A percentile compares a stretch with the other conserved stretches of the same genome.
These are phyloP conservation scores for Cladophialophora immunda DNA, from an alignment of 2,329 filamentous ascomycete genomes.

Conservation along the genomic window DNA sequence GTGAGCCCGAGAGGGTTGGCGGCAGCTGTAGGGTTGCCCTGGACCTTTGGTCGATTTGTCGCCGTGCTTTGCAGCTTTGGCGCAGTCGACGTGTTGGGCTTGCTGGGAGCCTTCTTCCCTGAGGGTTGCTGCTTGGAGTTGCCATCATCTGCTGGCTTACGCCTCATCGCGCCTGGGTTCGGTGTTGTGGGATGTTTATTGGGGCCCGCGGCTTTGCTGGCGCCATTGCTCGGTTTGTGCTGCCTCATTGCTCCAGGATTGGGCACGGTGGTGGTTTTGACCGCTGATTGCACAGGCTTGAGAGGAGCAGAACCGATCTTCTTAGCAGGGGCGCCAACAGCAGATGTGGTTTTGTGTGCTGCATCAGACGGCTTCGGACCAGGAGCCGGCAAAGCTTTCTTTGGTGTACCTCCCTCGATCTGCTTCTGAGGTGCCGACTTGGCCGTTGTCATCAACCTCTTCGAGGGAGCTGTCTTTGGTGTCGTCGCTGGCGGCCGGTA, in stretches of 20 bases:
- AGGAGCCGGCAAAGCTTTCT: constrained; percentile 35
- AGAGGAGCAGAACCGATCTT: constrained; percentile 14
- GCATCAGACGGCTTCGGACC: background rate
- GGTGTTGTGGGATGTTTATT: constrained; percentile 17
- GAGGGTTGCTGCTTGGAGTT: constrained; percentile 29
- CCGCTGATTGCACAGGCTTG: constrained; percentile 20
- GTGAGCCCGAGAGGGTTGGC: constrained; percentile 37
- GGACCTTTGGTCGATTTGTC: constrained; percentile 20
- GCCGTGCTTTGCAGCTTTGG: constrained; percentile 18
- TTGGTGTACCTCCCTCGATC: constrained; percentile 31
- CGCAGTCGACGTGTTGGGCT: constrained; percentile 12
- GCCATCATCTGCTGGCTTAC: constrained; percentile 20
- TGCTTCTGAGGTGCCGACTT: constrained; percentile 38
- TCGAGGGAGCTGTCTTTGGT: constrained; percentile 41
- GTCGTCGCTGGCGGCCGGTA: constrained; percentile 30
- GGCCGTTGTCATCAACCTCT: constrained; percentile 36
- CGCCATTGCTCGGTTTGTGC: background rate
- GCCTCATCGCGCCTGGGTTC: constrained; percentile 36
- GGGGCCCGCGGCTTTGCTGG: constrained; percentile 10
- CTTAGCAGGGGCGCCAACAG: constrained; percentile 24
- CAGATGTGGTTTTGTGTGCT: constrained; percentile 24
- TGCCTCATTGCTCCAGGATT: constrained; percentile 34
- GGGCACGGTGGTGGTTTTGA: constrained; percentile 20
- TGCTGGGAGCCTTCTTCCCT: constrained; percentile 13
- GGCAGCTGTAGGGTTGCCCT: constrained; percentile 24